Evolutionary conservation across 495 filamentous ascomycete species (phyloP), one percentile per base, ranked within the genome.

Genomic region (Parathielavia appendiculata): DNA sequence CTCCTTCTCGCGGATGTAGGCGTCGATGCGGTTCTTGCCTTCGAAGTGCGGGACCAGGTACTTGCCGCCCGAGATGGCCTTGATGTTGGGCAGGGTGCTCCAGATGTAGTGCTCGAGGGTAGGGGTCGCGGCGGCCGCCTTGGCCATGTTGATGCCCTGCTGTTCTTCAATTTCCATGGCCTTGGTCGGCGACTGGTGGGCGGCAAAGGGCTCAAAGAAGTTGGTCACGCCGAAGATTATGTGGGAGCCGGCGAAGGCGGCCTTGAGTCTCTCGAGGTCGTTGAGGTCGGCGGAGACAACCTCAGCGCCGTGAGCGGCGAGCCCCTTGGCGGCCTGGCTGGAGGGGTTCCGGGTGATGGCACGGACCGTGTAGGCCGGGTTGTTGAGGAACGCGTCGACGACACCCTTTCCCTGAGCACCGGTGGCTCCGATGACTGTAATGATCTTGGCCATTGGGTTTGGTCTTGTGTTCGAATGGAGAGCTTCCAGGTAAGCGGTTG

Each of bases 391-490:
- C 26, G 66, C 62, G 41, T 75, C 67, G 43, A 86, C 73, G 23
- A 87, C 77, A 12, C 80, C 81, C 16, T 78, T 74, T 50, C 85
- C 85, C 64, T 87, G 85, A 44, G 75, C 76, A 60, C 85, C 83
- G 32, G 85, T 87, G 13, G 82, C 81, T 35, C 83, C 83, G 66
- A 86, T 82, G 19, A 88, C 71, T 30, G 78, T 78, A 68, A 87
- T 70, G 61, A 82, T 61, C 53, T 62, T 69, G 48, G 56, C 44
- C 48, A 51, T 51, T 51, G 32, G 23, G 23, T 11, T 43, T 43
- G 7, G 35, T 38, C 7, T 13, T 38, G 35, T 38, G n/a, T n/a
- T n/a, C n/a, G n/a, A n/a, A n/a, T n/a, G n/a, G n/a, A n/a, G n/a
- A n/a, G n/a, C n/a, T n/a, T n/a, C n/a, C n/a, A n/a, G n/a, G n/a